These are phyloP conservation scores for Oryza australiensis DNA, from an alignment of 176 grass and related monocot genomes.

Conservation along the genomic window DNA sequence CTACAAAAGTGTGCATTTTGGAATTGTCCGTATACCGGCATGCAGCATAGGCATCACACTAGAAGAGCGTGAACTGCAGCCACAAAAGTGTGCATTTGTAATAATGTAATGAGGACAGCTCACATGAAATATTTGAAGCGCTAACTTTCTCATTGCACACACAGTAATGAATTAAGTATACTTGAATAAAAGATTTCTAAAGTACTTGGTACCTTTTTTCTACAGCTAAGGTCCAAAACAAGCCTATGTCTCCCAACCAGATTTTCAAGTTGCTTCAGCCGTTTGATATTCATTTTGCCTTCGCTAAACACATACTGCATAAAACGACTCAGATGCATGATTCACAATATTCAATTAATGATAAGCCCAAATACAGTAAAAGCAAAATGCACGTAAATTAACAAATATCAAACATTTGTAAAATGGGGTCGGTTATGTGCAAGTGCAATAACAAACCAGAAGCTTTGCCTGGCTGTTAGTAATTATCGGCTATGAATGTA, in stretches of 20 bases:
- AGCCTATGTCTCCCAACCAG: conserved; percentile 80
- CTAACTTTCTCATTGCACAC: neutral
- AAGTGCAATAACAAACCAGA: neutral
- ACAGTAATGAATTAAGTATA: neutral
- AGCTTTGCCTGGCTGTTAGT: neutral
- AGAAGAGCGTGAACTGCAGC: neutral
- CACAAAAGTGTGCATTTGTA: neutral
- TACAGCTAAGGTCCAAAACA: conserved; percentile 92
- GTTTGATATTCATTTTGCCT: conserved; percentile 81
- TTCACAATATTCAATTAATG: conserved; percentile 17
- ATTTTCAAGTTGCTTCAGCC: conserved; percentile 61
- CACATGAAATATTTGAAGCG: neutral
- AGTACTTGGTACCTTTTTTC: conserved; percentile 67
- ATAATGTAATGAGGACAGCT: neutral
- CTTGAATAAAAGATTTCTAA: neutral
- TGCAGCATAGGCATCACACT: neutral
- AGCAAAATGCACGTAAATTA: neutral
- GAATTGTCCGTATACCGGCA: neutral
- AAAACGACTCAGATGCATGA: conserved; percentile 28
- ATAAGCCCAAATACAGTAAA: conserved; percentile 10
- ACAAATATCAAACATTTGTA: neutral
- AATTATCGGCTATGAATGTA: neutral
- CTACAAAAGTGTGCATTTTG: too few relatives aligned
- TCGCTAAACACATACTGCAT: conserved; percentile 81
- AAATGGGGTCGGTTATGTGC: neutral